Evolutionary conservation across 1,284 basidiomycete genomes (phyloP).

Genomic region (Sphaerobolus stellatus): DNA sequence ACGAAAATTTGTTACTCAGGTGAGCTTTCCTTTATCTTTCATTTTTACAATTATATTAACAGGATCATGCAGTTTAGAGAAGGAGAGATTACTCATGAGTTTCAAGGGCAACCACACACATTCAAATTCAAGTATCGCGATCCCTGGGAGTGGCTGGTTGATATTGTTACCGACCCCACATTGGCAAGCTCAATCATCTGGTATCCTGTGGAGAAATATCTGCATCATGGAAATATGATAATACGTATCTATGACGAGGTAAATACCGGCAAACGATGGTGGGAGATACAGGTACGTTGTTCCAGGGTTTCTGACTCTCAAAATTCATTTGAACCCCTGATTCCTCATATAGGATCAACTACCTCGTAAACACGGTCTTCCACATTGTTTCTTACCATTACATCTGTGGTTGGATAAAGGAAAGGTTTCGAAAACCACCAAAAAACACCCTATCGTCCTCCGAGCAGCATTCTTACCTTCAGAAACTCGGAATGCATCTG

Average conservation of each 20-base stretch:
- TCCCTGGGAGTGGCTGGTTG: slow-evolving; percentile 27
- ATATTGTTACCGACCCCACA: slow-evolving; percentile 22
- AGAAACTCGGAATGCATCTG: slow-evolving; percentile 31
- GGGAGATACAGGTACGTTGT: slow-evolving; percentile 23
- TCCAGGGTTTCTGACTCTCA: neutral
- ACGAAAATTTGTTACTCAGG: slow-evolving; percentile 19
- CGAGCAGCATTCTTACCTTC: slow-evolving; percentile 23
- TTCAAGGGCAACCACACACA: slow-evolving; percentile 13
- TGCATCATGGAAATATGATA: slow-evolving; percentile 17
- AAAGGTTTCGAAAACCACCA: slow-evolving; percentile 24
- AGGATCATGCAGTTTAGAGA: slow-evolving; percentile 21
- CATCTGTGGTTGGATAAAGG: slow-evolving; percentile 35
- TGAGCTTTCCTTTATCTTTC: slow-evolving; percentile 10
- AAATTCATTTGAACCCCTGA: neutral
- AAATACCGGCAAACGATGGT: slow-evolving; percentile 27
- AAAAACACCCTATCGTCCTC: slow-evolving; percentile 29
- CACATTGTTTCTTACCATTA: slow-evolving; percentile 26
- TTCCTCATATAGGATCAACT: neutral
- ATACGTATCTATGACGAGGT: slow-evolving; percentile 26
- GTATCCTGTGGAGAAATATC: slow-evolving; percentile 24
- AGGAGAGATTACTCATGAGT: slow-evolving; percentile 15
- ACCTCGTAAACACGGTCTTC: slow-evolving; percentile 10
- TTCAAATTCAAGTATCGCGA: slow-evolving; percentile 28
- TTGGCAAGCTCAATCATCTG: slow-evolving; percentile 22
- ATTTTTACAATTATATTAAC: neutral